A percentile compares a stretch with the other conserved stretches of the same genome.
Conservation (phyloP, 495 filamentous ascomycete genomes). For the Aspergillus asperescens region DNA sequence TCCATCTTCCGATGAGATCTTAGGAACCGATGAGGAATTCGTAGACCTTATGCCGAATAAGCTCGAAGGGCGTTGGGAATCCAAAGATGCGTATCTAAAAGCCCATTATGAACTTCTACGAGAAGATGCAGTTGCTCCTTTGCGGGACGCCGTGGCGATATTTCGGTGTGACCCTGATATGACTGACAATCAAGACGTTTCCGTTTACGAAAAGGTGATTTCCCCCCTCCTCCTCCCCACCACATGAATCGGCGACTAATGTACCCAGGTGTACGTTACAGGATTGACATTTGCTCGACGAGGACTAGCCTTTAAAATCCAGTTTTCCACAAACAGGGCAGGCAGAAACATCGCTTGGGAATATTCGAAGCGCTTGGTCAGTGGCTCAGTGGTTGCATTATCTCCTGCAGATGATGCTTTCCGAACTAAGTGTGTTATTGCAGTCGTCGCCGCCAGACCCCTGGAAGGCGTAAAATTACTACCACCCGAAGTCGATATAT, state of each 20-base stretch:
- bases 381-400: constrained; percentile 67
- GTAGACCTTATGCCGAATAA: constrained; percentile 34
- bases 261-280: constrained; percentile 56
- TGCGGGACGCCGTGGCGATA: constrained; percentile 54
- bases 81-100: constrained; percentile 51
- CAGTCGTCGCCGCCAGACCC: constrained; percentile 66
- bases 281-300: constrained; percentile 56
- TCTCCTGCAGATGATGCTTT: constrained; percentile 62
- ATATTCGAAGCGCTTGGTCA: constrained; percentile 65
- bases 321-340: constrained; percentile 64
- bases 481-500: constrained; percentile 71
- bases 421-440: constrained; percentile 59
- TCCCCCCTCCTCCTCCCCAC: background rate
- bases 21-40: constrained; percentile 25
- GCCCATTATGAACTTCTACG: constrained; percentile 63
- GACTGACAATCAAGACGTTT: constrained; percentile 50
- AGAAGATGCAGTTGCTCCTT: constrained; percentile 54
- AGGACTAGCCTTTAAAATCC: constrained; percentile 62
- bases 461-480: constrained; percentile 54
- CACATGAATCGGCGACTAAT: background rate
- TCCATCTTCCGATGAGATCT: constrained; percentile 42
- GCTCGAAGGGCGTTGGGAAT: constrained; percentile 40
- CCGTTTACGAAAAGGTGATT: constrained; percentile 68
- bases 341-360: constrained; percentile 70
- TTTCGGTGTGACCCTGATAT: constrained; percentile 41